A percentile compares a stretch with the other conserved stretches of the same genome.
These are phyloP conservation scores for Amphirosellinia nigrospora DNA, from an alignment of 495 filamentous ascomycete genomes.

Conservation along the genomic window DNA sequence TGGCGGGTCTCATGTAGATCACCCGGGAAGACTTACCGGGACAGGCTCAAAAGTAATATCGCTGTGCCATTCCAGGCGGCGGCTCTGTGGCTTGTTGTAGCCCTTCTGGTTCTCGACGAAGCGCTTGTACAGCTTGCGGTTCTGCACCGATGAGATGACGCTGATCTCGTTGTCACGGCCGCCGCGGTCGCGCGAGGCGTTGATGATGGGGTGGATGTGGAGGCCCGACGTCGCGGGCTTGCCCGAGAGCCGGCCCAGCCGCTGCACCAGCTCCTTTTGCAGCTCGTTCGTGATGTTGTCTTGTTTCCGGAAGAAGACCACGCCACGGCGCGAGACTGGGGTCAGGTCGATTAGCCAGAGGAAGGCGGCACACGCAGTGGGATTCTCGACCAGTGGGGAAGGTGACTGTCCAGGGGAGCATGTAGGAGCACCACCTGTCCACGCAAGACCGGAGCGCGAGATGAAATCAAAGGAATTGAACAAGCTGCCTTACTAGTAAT, in stretches of 20 bases:
- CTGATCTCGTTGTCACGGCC: conserved; percentile 74
- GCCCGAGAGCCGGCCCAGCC: conserved; percentile 68
- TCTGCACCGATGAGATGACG: conserved; percentile 55
- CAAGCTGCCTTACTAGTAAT: conserved; percentile 59
- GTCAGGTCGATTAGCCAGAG: conserved; percentile 52
- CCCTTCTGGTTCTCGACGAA: conserved; percentile 37
- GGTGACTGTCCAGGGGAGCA: neutral
- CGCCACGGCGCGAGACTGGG: conserved; percentile 77
- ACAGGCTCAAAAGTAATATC: conserved; percentile 74
- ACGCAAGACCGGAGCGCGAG: conserved; percentile 33
- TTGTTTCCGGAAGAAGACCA: conserved; percentile 83
- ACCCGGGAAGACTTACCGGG: neutral
- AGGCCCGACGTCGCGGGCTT: conserved; percentile 70
- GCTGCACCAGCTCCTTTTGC: conserved; percentile 71
- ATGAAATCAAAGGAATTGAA: no score
- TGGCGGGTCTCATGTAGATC: no score
- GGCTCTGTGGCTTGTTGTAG: conserved; percentile 43
- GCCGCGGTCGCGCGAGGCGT: conserved; percentile 63
- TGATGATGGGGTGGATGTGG: conserved; percentile 76
- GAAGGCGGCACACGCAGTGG: conserved; percentile 55
- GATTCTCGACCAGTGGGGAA: conserved; percentile 28
- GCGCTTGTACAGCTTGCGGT: conserved; percentile 32
- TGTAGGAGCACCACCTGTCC: conserved; percentile 37
- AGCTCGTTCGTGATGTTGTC: conserved; percentile 67
- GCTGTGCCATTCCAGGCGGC: conserved; percentile 62